phyloP scores from a whole-genome alignment of 2,329 filamentous ascomycete genomes.

The Achaetomium macrosporum region DNA sequence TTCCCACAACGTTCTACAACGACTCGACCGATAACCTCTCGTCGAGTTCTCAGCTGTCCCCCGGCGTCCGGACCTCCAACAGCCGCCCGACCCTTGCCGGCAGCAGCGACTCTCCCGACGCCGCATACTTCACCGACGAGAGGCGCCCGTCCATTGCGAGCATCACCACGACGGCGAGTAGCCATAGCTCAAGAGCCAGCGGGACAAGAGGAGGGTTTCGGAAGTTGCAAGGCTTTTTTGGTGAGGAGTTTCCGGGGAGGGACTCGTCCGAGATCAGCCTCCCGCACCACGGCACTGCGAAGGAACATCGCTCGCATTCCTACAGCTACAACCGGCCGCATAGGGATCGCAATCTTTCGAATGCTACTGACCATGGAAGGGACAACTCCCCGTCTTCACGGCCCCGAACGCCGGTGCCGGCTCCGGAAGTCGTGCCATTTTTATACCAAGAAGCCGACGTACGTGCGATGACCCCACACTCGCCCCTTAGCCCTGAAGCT shows the following conservation, averaged over 20 bases:
- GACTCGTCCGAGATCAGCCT: conserved; percentile 71
- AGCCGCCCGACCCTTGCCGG: conserved; percentile 35
- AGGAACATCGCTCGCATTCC: conserved; percentile 58
- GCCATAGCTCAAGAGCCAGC: conserved; percentile 72
- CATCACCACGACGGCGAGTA: conserved; percentile 74
- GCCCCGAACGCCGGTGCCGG: conserved; percentile 78
- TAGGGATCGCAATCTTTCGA: conserved; percentile 76
- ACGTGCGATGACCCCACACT: conserved; percentile 33
- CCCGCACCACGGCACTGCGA: conserved; percentile 43
- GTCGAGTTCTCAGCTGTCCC: conserved; percentile 60
- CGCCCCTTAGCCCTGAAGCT: conserved; percentile 6
- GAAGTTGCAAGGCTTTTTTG: conserved; percentile 87
- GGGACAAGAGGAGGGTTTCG: conserved; percentile 66
- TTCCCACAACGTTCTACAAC: conserved; percentile 62
- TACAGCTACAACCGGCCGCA: conserved; percentile 55
- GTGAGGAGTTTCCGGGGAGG: conserved; percentile 73
- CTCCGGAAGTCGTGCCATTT: conserved; percentile 95
- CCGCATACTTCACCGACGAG: conserved; percentile 60
- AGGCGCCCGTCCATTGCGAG: conserved; percentile 84
- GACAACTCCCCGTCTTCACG: conserved; percentile 72
- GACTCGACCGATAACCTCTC: conserved; percentile 68
- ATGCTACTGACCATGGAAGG: conserved; percentile 63
- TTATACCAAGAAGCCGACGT: conserved; percentile 83
- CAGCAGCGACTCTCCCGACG: conserved; percentile 56
- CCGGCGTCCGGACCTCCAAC: conserved; percentile 55